Base-by-base conservation (phyloP, 78 protist genomes). In the Dictyostelium brefeldianum region DNA sequence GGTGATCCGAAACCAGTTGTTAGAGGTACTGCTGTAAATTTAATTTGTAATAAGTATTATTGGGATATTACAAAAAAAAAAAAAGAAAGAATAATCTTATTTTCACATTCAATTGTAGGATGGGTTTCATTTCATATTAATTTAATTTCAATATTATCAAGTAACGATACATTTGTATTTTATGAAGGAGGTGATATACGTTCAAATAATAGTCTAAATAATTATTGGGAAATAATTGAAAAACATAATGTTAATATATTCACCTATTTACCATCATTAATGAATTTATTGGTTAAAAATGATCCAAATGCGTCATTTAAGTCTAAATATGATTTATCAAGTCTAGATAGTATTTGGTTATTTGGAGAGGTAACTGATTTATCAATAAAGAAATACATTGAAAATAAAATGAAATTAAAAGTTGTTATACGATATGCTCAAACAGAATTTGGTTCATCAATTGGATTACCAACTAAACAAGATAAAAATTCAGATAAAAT, bases 121-220 rank as follows among this genome's bases (percentile, higher is more conserved):
- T 96, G 97, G 97, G 83, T 92, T 8, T 41, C 48, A 5, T 91
- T 91, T 3, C 95, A 91, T 69, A 9, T 53, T 18, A 43, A 50
- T 0, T 0, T 70, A 0, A 11, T 17, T 31, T 85, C 67, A 36
- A 25, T 78, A 3, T 15, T 91, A 3, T 5, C 50, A 17, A 0
- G 0, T 8, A 95, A 95, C 0, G 3, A 1, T 9, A 90, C 97
- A 20, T 43, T 75, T 8, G 56, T 91, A 14, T 9, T 84, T 74
- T 95, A 22, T 56, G 97, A 95, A 36, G 95, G 97, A 2, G 69
- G 64, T 17, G n/a, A n/a, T n/a, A n/a, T n/a, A n/a, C n/a, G n/a
- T n/a, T n/a, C n/a, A n/a, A n/a, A n/a, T n/a, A n/a, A n/a, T n/a
- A n/a, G n/a, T n/a, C n/a, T n/a, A n/a, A n/a, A n/a, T n/a, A n/a